Evolutionary conservation across 768 basidiomycete genomes (phyloP), one percentile per base, ranked within the genome.

Genomic region (Clathrus columnatus): DNA sequence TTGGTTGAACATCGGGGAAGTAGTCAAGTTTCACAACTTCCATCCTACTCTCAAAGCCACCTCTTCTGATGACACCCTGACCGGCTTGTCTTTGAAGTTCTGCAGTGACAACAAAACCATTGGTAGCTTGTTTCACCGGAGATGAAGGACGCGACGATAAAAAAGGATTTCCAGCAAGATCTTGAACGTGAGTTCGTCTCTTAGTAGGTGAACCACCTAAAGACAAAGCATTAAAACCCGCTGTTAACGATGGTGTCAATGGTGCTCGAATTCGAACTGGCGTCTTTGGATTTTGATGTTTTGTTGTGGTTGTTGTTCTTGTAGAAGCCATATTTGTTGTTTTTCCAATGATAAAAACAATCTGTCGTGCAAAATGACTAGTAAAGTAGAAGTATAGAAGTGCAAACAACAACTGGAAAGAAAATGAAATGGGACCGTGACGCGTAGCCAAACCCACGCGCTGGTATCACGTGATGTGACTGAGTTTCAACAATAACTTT

Each of bases 11-110:
- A 7, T 78, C 78, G n/a, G 86, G 85, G 14, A 84, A 75, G 60
- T 90, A 89, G 66, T 91, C 88, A 47, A 78, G 73, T 0, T 84
- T 84, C 54, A 91, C 80, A 20, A 90, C 85, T 46, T 91, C 83
- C 16, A 90, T 71, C 55, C 85, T 75, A 59, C 83, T 84, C 65
- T 91, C 88, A 10, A 89, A 68, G 7, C 87, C 87, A 42, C 88
- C 88, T 58, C 80, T 85, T 32, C 86, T 72, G 60, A 91, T 84
- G 17, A 91, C 78, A 5, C 88, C 85, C 0, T 68, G 69, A 59
- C 72, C 79, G 0, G 84, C 83, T 62, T 87, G 86, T 2, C 80
- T 74, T 51, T 81, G 74, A 6, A 85, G 69, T 0, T 73, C 73
- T 41, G 81, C 81, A 0, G 77, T 75, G 41, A 79, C 70, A 11